Conservation (phyloP, 306 rosid species). For the Quercus berberidifolia region DNA sequence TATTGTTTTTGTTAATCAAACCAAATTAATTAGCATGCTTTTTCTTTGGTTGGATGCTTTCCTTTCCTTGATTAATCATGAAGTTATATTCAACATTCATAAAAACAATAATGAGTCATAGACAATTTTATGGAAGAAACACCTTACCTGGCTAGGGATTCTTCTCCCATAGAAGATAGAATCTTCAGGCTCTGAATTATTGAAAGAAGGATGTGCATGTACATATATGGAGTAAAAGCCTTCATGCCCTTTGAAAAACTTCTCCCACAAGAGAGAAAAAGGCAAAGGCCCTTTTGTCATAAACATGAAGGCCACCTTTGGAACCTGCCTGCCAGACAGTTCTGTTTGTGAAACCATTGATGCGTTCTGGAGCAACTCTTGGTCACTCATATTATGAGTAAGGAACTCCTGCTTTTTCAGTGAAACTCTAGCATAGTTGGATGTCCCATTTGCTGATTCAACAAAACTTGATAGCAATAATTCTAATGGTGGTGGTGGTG, state of each 20-base stretch:
- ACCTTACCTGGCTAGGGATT: constrained; percentile 56
- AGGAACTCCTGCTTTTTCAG: constrained; percentile 13
- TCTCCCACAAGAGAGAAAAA: constrained; percentile 52
- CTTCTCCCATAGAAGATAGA: constrained; percentile 58
- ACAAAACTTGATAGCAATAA: background rate
- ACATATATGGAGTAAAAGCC: constrained; percentile 50
- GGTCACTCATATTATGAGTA: constrained; percentile 57
- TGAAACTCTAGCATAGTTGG: background rate
- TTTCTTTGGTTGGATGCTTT: no score
- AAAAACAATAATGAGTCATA: background rate
- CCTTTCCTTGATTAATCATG: no score
- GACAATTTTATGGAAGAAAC: background rate
- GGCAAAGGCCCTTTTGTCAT: constrained; percentile 48
- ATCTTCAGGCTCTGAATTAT: constrained; percentile 25
- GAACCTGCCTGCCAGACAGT: background rate
- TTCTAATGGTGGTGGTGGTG: background rate
- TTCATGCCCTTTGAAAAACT: constrained; percentile 42
- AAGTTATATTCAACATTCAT: no score
- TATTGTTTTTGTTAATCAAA: no score
- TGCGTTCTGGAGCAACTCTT: constrained; percentile 49
- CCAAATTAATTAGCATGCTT: no score
- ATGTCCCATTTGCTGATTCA: background rate
- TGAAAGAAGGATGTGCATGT: constrained; percentile 56
- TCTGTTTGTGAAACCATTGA: constrained; percentile 24
- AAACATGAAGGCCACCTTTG: constrained; percentile 70